phyloP scores from a whole-genome alignment of 495 filamentous ascomycete genomes.

The Penicillium steckii region DNA sequence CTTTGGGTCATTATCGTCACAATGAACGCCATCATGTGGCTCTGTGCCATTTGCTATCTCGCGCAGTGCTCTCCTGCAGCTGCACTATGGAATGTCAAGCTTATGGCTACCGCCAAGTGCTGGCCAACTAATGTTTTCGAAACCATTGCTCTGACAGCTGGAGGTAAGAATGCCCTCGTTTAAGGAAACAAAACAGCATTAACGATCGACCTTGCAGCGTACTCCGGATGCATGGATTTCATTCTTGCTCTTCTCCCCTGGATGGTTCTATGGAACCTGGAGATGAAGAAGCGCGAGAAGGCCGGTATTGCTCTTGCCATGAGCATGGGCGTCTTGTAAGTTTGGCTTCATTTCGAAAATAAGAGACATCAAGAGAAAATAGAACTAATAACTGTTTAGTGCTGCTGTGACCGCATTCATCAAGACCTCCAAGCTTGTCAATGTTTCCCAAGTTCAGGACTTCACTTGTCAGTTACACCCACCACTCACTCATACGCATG shows the following conservation, averaged over 20 bases:
- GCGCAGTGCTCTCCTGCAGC: conserved; percentile 18
- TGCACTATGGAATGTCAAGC: conserved; percentile 15
- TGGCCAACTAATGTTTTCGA: conserved; percentile 18
- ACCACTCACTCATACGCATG: too few species aligned
- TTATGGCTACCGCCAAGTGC: conserved; percentile 14
- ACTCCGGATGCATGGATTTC: conserved; percentile 24
- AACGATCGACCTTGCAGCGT: conserved; percentile 5
- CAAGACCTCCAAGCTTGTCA: conserved; percentile 20
- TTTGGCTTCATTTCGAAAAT: neutral
- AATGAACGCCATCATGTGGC: conserved; percentile 22
- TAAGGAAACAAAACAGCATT: neutral
- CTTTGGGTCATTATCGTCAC: conserved; percentile 23
- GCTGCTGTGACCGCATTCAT: conserved; percentile 20
- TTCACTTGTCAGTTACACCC: conserved; percentile 17
- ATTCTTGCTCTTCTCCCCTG: conserved; percentile 20
- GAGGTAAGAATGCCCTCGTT: conserved; percentile 7
- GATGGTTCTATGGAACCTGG: conserved; percentile 19
- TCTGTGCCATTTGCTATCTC: conserved; percentile 18
- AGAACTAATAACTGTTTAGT: neutral
- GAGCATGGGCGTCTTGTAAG: conserved; percentile 26
- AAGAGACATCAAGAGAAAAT: neutral
- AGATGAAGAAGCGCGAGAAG: conserved; percentile 24
- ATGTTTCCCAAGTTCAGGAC: conserved; percentile 14
- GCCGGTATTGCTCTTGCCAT: conserved; percentile 21
- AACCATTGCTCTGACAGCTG: conserved; percentile 17